These are phyloP conservation scores for Peziza echinospora DNA, from an alignment of 495 filamentous ascomycete species.

Conservation along the genomic window DNA sequence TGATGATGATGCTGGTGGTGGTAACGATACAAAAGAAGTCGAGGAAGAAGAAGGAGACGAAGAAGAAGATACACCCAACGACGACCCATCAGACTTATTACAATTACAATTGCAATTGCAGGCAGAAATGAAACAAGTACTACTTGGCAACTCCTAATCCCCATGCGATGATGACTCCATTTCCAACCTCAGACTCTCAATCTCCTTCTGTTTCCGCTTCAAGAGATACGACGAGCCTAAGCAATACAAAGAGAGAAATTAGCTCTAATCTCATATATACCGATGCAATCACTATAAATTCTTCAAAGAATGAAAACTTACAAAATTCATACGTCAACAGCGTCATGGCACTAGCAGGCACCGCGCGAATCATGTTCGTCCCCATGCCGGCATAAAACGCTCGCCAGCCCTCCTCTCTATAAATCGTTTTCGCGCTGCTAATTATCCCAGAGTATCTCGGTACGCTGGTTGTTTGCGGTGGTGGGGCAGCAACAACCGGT, in stretches of 20 bases:
- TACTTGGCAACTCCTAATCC: background rate
- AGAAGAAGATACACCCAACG: no score
- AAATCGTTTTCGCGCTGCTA: slow-evolving; percentile 63
- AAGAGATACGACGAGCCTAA: background rate
- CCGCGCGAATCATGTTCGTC: slow-evolving; percentile 87
- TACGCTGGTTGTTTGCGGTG: no score
- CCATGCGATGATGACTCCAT: no score
- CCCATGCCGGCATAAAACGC: slow-evolving; percentile 97
- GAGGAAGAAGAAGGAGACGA: no score
- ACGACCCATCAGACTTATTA: no score
- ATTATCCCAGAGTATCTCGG: slow-evolving; percentile 66
- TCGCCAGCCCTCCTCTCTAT: slow-evolving; percentile 81
- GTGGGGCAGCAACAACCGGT: slow-evolving; percentile 1
- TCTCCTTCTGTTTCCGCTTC: background rate
- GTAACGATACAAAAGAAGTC: no score
- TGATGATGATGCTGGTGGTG: no score
- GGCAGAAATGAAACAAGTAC: no score
- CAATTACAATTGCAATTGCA: no score
- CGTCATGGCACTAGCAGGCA: slow-evolving; percentile 87
- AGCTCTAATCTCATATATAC: background rate
- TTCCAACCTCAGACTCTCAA: background rate
- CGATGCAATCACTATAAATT: background rate
- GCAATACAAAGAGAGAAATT: background rate
- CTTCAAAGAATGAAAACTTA: background rate
- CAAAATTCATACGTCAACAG: slow-evolving; percentile 75